These are phyloP conservation scores for Tetragonia tetragonoides DNA, from an alignment of 148 eudicot species.

Conservation along the genomic window DNA sequence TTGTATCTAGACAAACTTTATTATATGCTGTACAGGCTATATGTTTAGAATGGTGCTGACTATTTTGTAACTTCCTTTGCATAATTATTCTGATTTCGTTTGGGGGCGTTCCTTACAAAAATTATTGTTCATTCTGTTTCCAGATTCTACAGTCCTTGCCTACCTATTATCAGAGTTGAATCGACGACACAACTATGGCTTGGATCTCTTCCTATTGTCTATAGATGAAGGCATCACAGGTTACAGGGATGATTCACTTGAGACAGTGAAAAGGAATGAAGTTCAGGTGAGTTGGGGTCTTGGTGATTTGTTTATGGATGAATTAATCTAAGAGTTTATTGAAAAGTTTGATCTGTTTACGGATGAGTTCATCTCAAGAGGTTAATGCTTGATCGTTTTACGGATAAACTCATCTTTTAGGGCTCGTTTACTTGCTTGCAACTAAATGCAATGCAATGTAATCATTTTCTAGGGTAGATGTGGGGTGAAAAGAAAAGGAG, in stretches of 20 bases:
- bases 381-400: neutral
- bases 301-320: neutral
- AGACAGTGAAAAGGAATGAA: constrained; percentile 97
- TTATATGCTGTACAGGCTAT: neutral
- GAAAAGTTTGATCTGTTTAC: neutral
- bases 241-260: constrained; percentile 95
- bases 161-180: constrained; percentile 90
- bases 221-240: constrained; percentile 98
- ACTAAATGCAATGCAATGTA: no score
- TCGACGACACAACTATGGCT: constrained; percentile 75
- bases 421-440: no score
- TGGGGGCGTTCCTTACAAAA: neutral
- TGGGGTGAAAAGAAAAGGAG: no score
- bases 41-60: neutral
- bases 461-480: no score
- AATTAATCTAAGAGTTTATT: neutral
- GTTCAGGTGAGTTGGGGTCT: constrained; percentile 51
- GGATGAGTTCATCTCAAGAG: neutral
- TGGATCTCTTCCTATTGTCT: constrained; percentile 87
- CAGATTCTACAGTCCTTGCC: constrained; percentile 99
- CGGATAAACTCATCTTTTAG: neutral
- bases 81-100: neutral
- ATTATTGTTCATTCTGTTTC: neutral
- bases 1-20: neutral
- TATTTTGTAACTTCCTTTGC: neutral